A percentile compares a stretch with the other conserved stretches of the same genome.
Conservation (phyloP, 2,329 filamentous ascomycete species). For the Mollisiaceae sp. region DNA sequence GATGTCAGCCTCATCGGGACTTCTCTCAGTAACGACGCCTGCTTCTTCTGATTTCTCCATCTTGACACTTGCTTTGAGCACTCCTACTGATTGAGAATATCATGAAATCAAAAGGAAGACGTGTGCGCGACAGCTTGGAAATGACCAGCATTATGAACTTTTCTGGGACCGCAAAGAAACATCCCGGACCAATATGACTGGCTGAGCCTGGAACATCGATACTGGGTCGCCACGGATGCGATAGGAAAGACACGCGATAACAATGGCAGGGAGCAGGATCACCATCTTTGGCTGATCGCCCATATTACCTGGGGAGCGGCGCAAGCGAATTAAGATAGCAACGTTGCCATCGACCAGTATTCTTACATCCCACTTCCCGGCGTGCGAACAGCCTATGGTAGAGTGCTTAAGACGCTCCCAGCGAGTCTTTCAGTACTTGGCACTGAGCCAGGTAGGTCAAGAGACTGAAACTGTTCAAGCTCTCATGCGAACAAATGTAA, state of each 20-base stretch:
- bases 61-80: neutral
- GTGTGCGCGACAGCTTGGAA: neutral
- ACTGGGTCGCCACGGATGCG: neutral
- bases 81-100: neutral
- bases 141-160: slow-evolving; percentile 3
- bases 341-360: neutral
- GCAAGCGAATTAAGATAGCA: slow-evolving; percentile 1
- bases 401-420: neutral
- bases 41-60: slow-evolving; percentile 12
- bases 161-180: neutral
- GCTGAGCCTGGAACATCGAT: neutral
- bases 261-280: neutral
- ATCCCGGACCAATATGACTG: neutral
- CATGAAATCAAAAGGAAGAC: neutral
- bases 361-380: neutral
- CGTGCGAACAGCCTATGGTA: neutral
- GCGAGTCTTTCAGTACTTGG: neutral
- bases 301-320: slow-evolving; percentile 4
- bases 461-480: too few species aligned
- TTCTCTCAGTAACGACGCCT: neutral
- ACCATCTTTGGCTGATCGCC: slow-evolving; percentile 3
- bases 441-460: neutral
- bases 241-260: slow-evolving; percentile 7
- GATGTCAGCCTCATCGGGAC: slow-evolving; percentile 6
- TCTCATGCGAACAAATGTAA: too few species aligned